These are phyloP conservation scores for Ormosia semicastrata DNA, from an alignment of 306 rosid species.

Conservation along the genomic window DNA sequence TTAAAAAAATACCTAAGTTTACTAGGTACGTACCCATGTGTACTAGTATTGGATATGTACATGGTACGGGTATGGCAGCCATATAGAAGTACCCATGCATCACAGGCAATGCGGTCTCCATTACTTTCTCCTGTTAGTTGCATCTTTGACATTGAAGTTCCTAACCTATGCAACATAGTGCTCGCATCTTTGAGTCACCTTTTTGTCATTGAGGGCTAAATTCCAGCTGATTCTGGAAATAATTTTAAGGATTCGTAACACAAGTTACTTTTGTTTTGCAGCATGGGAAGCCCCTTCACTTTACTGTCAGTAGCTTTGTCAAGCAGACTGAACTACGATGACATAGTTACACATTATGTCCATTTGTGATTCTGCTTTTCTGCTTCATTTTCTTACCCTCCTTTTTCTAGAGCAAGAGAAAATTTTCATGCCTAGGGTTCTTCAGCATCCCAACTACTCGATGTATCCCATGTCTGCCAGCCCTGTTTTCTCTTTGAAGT, in stretches of 20 bases:
- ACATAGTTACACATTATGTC: not conserved
- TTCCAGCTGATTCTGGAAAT: not conserved
- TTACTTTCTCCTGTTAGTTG: not conserved
- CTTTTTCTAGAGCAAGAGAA: not conserved
- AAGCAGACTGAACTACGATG: not conserved
- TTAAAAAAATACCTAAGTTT: not conserved
- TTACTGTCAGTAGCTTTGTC: not conserved
- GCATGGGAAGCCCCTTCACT: not conserved
- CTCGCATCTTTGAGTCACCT: not conserved
- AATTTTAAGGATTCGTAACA: not conserved
- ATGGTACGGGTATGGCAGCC: not conserved
- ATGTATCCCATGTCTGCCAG: not conserved
- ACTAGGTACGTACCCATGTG: not conserved
- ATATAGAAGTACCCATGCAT: not conserved
- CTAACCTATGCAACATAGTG: not conserved
- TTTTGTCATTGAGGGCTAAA: not conserved
- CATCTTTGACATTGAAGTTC: not conserved
- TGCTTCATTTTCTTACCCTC: not conserved
- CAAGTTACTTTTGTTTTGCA: not conserved
- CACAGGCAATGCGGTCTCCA: not conserved
- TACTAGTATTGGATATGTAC: not conserved
- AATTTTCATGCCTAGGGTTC: not conserved
- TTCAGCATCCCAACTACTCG: not conserved
- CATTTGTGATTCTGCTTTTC: not conserved
- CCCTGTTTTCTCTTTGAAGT: not conserved